Conservation (phyloP, 164 flowering plant species). For the Brasenia schreberi region DNA sequence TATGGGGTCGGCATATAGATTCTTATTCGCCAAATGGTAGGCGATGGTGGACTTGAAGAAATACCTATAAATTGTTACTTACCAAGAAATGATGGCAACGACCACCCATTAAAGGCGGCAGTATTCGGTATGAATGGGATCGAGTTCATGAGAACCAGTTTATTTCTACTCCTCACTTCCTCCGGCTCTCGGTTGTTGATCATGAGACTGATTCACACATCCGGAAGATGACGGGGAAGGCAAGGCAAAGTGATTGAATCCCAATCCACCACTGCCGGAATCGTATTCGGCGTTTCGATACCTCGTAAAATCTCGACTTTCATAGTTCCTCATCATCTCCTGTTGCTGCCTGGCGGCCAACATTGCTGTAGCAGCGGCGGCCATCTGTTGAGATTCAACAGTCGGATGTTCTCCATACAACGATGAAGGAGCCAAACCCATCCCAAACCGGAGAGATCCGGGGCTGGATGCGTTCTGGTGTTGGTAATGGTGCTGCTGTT, state of each 20-base stretch:
- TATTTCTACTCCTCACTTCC: background rate
- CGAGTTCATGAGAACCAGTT: background rate
- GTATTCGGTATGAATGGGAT: background rate
- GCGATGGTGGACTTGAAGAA: too few relatives aligned
- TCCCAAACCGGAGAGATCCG: slow-evolving; percentile 5
- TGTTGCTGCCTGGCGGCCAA: slow-evolving; percentile 7
- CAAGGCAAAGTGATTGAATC: background rate
- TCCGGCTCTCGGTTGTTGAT: background rate
- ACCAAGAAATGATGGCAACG: background rate
- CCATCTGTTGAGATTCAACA: slow-evolving; percentile 6
- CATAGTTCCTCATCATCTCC: slow-evolving; percentile 11
- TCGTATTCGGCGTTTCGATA: background rate
- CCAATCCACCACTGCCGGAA: background rate
- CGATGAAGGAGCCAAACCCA: slow-evolving; percentile 4
- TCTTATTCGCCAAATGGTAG: too few relatives aligned
- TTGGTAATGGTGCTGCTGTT: slow-evolving; percentile 1
- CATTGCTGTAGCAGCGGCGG: background rate
- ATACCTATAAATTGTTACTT: background rate
- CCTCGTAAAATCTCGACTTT: background rate
- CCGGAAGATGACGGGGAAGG: background rate
- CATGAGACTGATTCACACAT: background rate
- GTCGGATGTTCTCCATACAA: slow-evolving; percentile 3
- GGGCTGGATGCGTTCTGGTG: background rate
- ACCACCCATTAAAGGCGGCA: background rate
- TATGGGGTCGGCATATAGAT: too few relatives aligned